Evolutionary conservation across 2,329 filamentous ascomycete genomes (phyloP).

Genomic region (Cladorrhinum sp.): DNA sequence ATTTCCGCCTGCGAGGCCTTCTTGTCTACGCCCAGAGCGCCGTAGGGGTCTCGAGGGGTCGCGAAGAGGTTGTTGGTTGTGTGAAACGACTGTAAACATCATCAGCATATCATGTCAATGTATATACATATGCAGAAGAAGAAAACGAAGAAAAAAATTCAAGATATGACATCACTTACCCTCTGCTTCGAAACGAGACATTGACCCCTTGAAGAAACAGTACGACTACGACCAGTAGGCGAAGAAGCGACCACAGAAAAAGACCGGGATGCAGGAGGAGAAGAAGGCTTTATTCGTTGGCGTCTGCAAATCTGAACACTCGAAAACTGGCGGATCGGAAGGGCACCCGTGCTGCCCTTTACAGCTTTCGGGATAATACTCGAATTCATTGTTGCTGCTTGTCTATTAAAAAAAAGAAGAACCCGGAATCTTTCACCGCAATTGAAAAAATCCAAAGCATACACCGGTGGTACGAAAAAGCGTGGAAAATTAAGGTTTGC

Average conservation of each 20-base stretch:
- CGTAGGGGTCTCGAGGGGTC: slow-evolving; percentile 75
- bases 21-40: slow-evolving; percentile 79
- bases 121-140: background rate
- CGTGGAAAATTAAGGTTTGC: too few relatives aligned
- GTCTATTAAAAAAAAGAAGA: background rate
- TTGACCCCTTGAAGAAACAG: background rate
- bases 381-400: slow-evolving; percentile 31
- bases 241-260: background rate
- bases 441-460: background rate
- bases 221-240: slow-evolving; percentile 23
- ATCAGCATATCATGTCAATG: background rate
- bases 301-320: slow-evolving; percentile 33
- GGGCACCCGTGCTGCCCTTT: background rate
- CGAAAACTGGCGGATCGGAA: slow-evolving; percentile 33
- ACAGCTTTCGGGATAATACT: slow-evolving; percentile 35
- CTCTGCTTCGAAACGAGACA: background rate
- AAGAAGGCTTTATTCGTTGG: slow-evolving; percentile 27
- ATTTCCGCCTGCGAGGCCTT: slow-evolving; percentile 81
- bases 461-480: background rate
- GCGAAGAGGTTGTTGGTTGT: slow-evolving; percentile 51
- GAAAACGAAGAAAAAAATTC: background rate
- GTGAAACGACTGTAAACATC: slow-evolving; percentile 51
- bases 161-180: background rate
- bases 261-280: slow-evolving; percentile 17
- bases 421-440: background rate